These are phyloP conservation scores for Penicillium bovifimosum DNA, from an alignment of 495 filamentous ascomycete species.

Conservation along the genomic window DNA sequence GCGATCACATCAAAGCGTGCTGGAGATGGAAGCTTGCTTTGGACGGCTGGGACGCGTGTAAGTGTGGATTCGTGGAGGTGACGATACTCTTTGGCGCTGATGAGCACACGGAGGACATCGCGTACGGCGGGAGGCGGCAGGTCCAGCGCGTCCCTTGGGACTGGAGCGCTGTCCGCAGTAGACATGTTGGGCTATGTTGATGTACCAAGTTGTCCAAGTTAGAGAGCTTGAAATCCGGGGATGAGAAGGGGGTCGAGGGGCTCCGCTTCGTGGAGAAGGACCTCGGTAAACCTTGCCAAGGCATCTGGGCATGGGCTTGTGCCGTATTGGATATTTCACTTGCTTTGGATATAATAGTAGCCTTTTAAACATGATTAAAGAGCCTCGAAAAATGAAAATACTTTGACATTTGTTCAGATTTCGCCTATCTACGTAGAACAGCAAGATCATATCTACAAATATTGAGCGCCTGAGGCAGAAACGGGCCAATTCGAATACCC, in stretches of 20 bases:
- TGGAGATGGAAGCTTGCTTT: constrained; percentile 56
- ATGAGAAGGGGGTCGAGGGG: not conserved
- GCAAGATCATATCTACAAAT: too few species aligned
- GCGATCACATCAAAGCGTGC: constrained; percentile 47
- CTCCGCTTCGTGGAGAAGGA: not conserved
- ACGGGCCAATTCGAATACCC: too few species aligned
- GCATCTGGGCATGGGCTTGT: not conserved
- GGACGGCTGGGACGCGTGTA: constrained; percentile 56
- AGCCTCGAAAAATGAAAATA: too few species aligned
- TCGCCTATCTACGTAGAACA: too few species aligned
- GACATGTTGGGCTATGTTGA: constrained; percentile 12
- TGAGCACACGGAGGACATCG: constrained; percentile 75
- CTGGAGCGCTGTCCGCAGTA: constrained; percentile 6
- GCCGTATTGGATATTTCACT: too few species aligned
- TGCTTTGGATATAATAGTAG: too few species aligned
- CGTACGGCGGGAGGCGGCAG: constrained; percentile 39
- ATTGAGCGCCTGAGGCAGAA: too few species aligned
- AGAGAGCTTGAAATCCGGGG: not conserved
- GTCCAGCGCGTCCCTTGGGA: constrained; percentile 6
- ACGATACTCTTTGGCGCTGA: constrained; percentile 81
- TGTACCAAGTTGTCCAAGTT: not conserved
- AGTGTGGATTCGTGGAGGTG: constrained; percentile 72
- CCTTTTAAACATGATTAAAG: too few species aligned
- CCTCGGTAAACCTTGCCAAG: constrained; percentile 1
- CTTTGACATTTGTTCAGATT: too few species aligned